These are phyloP conservation scores for Epichloe gansuensis DNA, from an alignment of 2,329 filamentous ascomycete genomes.

Conservation along the genomic window DNA sequence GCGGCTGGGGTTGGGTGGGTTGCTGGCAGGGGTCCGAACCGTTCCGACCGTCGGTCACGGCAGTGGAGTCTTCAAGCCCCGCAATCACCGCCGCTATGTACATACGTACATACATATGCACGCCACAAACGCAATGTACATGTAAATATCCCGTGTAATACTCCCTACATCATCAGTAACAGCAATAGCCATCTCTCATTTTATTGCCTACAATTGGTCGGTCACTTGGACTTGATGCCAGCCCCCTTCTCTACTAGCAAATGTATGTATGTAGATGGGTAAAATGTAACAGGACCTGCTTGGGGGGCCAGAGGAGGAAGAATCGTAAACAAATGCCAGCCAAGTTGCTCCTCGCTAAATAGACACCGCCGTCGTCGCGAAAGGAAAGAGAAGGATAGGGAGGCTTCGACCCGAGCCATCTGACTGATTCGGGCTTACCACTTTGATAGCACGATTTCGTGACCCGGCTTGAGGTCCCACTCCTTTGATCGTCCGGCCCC, in stretches of 20 bases:
- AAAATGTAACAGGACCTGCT: not conserved
- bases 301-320: not conserved
- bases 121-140: too few relatives aligned
- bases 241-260: not conserved
- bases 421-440: not conserved
- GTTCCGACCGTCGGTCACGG: too few relatives aligned
- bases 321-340: not conserved
- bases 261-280: not conserved
- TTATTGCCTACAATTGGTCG: not conserved
- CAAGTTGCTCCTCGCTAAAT: constrained; percentile 7
- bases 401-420: not conserved
- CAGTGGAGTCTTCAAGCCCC: too few relatives aligned
- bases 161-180: too few relatives aligned
- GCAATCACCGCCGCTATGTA: too few relatives aligned
- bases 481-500: constrained; percentile 24
- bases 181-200: not conserved
- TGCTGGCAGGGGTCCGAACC: too few relatives aligned
- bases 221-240: not conserved
- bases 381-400: not conserved
- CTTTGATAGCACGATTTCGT: constrained; percentile 19
- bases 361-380: not conserved
- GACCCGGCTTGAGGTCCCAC: constrained; percentile 27
- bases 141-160: too few relatives aligned
- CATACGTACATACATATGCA: too few relatives aligned
- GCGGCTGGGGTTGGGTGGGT: too few relatives aligned